These are phyloP conservation scores for Cercospora sesami DNA, from an alignment of 2,329 filamentous ascomycete species.

Conservation along the genomic window DNA sequence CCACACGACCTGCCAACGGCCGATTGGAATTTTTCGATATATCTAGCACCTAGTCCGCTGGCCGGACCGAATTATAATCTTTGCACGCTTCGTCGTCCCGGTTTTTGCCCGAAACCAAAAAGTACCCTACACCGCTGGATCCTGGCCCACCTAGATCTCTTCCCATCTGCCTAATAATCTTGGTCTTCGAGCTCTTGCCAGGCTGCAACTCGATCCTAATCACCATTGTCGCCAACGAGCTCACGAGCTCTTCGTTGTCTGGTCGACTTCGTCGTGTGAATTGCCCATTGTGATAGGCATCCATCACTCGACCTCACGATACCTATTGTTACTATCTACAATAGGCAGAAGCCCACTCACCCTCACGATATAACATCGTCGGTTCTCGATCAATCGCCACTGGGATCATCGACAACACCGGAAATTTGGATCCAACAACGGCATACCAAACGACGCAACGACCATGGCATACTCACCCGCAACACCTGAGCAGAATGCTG, in stretches of 20 bases:
- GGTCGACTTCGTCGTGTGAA: slow-evolving; percentile 34
- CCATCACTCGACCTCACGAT: slow-evolving; percentile 12
- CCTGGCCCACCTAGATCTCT: slow-evolving; percentile 30
- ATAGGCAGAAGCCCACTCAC: slow-evolving; percentile 28
- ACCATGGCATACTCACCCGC: slow-evolving; percentile 49
- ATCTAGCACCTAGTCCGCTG: slow-evolving; percentile 37
- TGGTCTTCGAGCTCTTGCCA: slow-evolving; percentile 32
- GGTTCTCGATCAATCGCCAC: slow-evolving; percentile 19
- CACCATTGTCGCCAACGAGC: slow-evolving; percentile 21
- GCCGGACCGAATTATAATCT: slow-evolving; percentile 36
- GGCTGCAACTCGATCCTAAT: slow-evolving; percentile 37
- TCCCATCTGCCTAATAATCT: slow-evolving; percentile 31
- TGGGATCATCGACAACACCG: slow-evolving; percentile 19
- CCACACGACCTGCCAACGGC: slow-evolving; percentile 28
- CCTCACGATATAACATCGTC: slow-evolving; percentile 13
- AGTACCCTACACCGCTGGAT: slow-evolving; percentile 31
- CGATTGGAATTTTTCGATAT: slow-evolving; percentile 25
- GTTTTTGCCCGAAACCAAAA: slow-evolving; percentile 31
- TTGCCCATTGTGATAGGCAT: slow-evolving; percentile 34
- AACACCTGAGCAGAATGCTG: slow-evolving; percentile 60
- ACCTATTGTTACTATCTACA: slow-evolving; percentile 35
- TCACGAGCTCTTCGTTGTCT: slow-evolving; percentile 33
- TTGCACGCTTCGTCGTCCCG: slow-evolving; percentile 30
- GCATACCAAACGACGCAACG: slow-evolving; percentile 24
- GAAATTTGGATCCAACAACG: slow-evolving; percentile 15